A percentile compares a stretch with the other conserved stretches of the same genome.
Conservation (phyloP, 2,329 filamentous ascomycete genomes). For the Fusarium sublunatum region DNA sequence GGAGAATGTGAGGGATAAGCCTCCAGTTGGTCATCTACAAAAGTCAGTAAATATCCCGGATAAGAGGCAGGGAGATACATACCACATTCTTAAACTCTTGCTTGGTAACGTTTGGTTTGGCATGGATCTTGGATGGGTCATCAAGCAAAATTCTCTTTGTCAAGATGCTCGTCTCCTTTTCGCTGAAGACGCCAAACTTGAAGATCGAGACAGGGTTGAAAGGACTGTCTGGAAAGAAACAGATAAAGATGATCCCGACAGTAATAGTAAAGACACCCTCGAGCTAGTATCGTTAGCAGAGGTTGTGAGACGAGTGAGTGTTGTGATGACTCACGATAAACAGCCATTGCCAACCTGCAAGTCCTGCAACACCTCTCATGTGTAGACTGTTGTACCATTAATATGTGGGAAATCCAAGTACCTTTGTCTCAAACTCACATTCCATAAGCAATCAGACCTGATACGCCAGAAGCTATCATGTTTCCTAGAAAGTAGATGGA, state of each 20-base stretch:
- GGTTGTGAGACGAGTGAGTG: not conserved
- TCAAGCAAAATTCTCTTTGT: slow-evolving; percentile 45
- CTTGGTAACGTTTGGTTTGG: slow-evolving; percentile 46
- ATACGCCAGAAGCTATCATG: slow-evolving; percentile 52
- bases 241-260: slow-evolving; percentile 32
- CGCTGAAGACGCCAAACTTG: slow-evolving; percentile 48
- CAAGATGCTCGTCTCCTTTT: slow-evolving; percentile 52
- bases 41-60: slow-evolving; percentile 1
- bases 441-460: slow-evolving; percentile 51
- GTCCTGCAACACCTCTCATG: slow-evolving; percentile 42
- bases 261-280: slow-evolving; percentile 54
- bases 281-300: slow-evolving; percentile 6
- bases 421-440: slow-evolving; percentile 22
- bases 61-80: slow-evolving; percentile 6
- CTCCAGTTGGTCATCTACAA: slow-evolving; percentile 53
- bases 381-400: slow-evolving; percentile 28
- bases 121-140: slow-evolving; percentile 50
- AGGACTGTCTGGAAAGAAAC: slow-evolving; percentile 35
- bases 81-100: slow-evolving; percentile 51
- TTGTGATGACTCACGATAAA: slow-evolving; percentile 31
- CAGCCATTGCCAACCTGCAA: slow-evolving; percentile 44
- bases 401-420: not conserved
- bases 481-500: slow-evolving; percentile 60
- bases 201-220: slow-evolving; percentile 48
- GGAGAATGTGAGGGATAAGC: slow-evolving; percentile 50